A percentile compares a stretch with the other conserved stretches of the same genome.
Evolutionary conservation across 495 filamentous ascomycete species (phyloP).

Genomic region (Cairneyella variabilis): DNA sequence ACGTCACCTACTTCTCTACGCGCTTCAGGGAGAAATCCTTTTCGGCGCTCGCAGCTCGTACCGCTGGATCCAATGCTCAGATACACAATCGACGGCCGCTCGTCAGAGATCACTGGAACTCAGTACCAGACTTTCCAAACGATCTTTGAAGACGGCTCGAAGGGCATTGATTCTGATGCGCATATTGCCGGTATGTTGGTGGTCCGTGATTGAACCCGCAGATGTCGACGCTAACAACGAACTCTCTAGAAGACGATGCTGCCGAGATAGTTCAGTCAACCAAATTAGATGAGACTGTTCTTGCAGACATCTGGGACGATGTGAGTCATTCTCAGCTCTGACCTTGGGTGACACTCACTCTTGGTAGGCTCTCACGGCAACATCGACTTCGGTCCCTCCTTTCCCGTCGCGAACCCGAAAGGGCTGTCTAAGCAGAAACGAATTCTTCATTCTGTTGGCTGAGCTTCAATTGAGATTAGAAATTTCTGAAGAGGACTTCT

Average conservation of each 20-base stretch:
- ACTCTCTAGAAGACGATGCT: not conserved
- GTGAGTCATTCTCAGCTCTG: not conserved
- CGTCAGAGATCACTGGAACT: not conserved
- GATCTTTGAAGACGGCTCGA: not conserved
- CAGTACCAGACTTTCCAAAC: not conserved
- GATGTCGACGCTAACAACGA: not conserved
- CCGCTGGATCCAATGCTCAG: not conserved
- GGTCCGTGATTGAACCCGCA: not conserved
- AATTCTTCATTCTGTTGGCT: slow-evolving; percentile 3
- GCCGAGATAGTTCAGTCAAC: not conserved
- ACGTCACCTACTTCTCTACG: not conserved
- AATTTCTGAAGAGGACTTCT: not conserved
- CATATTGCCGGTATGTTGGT: too few species aligned
- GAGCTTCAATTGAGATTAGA: not conserved
- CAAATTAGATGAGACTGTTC: not conserved
- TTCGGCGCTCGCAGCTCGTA: not conserved
- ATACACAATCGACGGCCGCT: not conserved
- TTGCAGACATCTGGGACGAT: not conserved
- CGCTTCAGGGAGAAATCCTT: not conserved
- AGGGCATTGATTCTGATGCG: not conserved
- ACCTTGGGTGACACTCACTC: not conserved
- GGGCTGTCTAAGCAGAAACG: not conserved
- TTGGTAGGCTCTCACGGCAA: not conserved
- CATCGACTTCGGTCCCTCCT: not conserved
- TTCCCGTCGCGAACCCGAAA: not conserved